Conservation (phyloP, 768 basidiomycete genomes). For the Floccularia luteovirens region DNA sequence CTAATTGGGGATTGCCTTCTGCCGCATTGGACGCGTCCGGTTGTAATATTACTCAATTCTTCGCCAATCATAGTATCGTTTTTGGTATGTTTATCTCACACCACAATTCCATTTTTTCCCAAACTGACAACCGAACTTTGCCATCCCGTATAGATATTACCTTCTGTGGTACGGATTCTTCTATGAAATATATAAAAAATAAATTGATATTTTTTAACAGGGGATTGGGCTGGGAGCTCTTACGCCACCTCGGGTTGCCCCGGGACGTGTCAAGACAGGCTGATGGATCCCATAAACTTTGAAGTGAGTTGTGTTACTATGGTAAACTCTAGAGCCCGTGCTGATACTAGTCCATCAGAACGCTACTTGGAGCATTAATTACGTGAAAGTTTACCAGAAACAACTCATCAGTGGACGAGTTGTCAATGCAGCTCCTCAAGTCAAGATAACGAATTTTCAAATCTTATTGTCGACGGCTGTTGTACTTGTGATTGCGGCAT, state of each 20-base stretch:
- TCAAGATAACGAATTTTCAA: neutral
- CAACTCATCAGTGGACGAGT: slow-evolving; percentile 34
- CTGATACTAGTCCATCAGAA: slow-evolving; percentile 35
- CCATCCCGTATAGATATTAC: slow-evolving; percentile 65
- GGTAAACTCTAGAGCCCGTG: neutral
- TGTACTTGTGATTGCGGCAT: too few relatives aligned
- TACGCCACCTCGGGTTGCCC: slow-evolving; percentile 70
- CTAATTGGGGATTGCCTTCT: slow-evolving; percentile 61
- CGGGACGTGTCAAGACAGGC: slow-evolving; percentile 55
- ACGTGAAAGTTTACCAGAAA: slow-evolving; percentile 66
- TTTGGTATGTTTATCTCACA: slow-evolving; percentile 47
- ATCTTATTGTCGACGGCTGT: too few relatives aligned
- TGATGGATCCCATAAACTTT: slow-evolving; percentile 68
- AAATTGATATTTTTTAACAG: slow-evolving; percentile 20
- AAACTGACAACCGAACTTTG: too few relatives aligned
- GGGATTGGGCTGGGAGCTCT: slow-evolving; percentile 76
- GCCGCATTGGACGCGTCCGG: slow-evolving; percentile 44
- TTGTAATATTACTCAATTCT: slow-evolving; percentile 54
- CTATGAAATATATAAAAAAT: neutral
- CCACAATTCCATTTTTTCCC: too few relatives aligned
- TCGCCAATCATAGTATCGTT: slow-evolving; percentile 64
- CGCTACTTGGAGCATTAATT: slow-evolving; percentile 77
- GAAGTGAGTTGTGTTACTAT: slow-evolving; percentile 33
- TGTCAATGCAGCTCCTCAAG: slow-evolving; percentile 10
- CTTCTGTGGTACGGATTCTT: slow-evolving; percentile 53